Evolutionary conservation across 257 asterid genomes (phyloP).

Genomic region (Primulina eburnea): DNA sequence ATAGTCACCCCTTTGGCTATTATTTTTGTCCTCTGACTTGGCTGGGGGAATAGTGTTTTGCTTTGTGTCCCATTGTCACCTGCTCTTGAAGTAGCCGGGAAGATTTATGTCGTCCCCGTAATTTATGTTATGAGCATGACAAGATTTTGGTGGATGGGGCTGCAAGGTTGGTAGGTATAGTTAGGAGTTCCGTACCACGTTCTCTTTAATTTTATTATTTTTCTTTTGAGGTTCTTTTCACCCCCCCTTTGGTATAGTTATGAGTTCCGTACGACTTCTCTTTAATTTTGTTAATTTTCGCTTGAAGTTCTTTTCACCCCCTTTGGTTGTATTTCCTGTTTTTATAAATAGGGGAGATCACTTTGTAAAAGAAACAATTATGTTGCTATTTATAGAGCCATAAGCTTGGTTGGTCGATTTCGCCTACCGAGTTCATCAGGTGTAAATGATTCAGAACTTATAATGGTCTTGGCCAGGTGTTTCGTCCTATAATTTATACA

Average conservation of each 20-base stretch:
- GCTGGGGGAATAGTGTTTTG: conserved; percentile 17
- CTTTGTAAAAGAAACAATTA: not conserved
- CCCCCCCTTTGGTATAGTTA: conserved; percentile 30
- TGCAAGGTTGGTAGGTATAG: conserved; percentile 41
- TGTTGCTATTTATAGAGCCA: not conserved
- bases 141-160: conserved; percentile 41
- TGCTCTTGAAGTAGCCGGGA: conserved; percentile 21
- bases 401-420: not conserved
- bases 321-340: conserved; percentile 8
- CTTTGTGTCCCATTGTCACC: conserved; percentile 10
- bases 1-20: conserved; percentile 9
- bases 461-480: not conserved
- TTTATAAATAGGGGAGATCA: not conserved
- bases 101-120: conserved; percentile 17
- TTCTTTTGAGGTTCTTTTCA: conserved; percentile 11
- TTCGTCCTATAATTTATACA: not conserved
- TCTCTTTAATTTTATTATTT: not conserved
- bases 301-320: conserved; percentile 14
- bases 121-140: conserved; percentile 24
- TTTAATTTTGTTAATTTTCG: not conserved
- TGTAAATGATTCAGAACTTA: not conserved
- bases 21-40: conserved; percentile 20
- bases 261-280: conserved; percentile 5
- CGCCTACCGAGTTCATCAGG: not conserved
- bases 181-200: conserved; percentile 20